Evolutionary conservation across 2,329 filamentous ascomycete genomes (phyloP), one percentile per base, ranked within the genome.

Genomic region (Fonsecaea pugnacius): DNA sequence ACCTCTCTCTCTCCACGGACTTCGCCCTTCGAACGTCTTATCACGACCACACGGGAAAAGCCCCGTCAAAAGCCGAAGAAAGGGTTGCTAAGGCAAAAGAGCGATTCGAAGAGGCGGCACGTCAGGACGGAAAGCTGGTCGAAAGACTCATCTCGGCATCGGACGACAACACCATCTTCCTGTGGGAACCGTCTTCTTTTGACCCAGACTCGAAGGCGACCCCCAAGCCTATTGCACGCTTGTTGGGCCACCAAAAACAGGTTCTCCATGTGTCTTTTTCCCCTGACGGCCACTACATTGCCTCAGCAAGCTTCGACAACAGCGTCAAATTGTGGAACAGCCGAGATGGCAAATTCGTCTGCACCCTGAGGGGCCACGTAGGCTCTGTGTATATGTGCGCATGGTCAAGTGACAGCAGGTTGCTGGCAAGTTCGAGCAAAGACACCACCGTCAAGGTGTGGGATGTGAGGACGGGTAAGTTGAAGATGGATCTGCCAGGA

Each of bases 211-310:
- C 69, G 4, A 70, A 69, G 32, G 83, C 82, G 50, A 88, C 89
- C 3, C 91, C 83, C 7, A 97, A 98, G 76, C 93, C 94, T 0
- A 82, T 98, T 3, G 90, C 91, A n/a, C 84, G 92, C 36, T 85
- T 98, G 78, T 79, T 92, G n/a, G 95, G 95, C 1, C 95, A 99
- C 73, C 92, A 97, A 76, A 98, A 98, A 79, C 91, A 94, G 74
- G 93, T 98, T 70, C 97, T 98, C 76, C 91, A 97, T 75, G 93
- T 98, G 54, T 90, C 89, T 0, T 98, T 98, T 78, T 96, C 92
- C 0, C 92, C 94, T 0, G 93, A 98, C 73, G 94, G 92, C 36
- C 83, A 86, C 8, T 84, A 94, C 64, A 92, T 99, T 71, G 95
- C 95, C 8, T 96, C 91, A 40, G 89, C 91, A 8, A 89, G 89